Conservation (phyloP, 805 yeast genomes). For the Myxozyma neglecta region DNA sequence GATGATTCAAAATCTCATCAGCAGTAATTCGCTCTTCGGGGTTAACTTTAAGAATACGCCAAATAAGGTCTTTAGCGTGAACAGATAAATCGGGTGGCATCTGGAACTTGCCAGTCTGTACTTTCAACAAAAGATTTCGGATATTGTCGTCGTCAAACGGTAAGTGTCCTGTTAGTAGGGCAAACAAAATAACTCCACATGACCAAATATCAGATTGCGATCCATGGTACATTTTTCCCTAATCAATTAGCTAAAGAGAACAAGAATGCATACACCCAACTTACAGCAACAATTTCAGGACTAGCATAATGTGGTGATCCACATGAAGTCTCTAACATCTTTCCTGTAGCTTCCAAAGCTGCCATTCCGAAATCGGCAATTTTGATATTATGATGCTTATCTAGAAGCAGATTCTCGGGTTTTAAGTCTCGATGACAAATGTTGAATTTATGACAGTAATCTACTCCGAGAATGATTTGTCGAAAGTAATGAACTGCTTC, state of each 20-base stretch:
- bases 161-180: constrained; percentile 87
- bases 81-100: constrained; percentile 77
- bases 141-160: constrained; percentile 98
- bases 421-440: constrained; percentile 78
- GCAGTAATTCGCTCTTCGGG: constrained; percentile 80
- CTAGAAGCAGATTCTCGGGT: constrained; percentile 75
- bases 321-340: constrained; percentile 87
- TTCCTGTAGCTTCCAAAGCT: constrained; percentile 81
- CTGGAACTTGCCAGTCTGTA: constrained; percentile 81
- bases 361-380: constrained; percentile 99
- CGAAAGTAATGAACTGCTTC: constrained; percentile 90
- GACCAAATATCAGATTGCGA: constrained; percentile 98
- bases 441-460: constrained; percentile 80
- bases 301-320: constrained; percentile 99
- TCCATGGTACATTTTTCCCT: constrained; percentile 89
- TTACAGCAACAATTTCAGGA: constrained; percentile 84
- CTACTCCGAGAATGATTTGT: constrained; percentile 79
- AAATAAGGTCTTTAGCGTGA: constrained; percentile 85
- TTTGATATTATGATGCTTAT: constrained; percentile 82
- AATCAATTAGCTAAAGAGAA: neutral
- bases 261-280: neutral
- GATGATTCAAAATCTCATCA: constrained; percentile 74
- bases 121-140: constrained; percentile 80
- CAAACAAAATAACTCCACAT: constrained; percentile 86
- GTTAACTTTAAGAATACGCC: constrained; percentile 76